Percentiles rank a stretch among this genome's conserved stretches.
These are phyloP conservation scores for Acacia concinna DNA, from an alignment of 331 rosid genomes.

Conservation along the genomic window DNA sequence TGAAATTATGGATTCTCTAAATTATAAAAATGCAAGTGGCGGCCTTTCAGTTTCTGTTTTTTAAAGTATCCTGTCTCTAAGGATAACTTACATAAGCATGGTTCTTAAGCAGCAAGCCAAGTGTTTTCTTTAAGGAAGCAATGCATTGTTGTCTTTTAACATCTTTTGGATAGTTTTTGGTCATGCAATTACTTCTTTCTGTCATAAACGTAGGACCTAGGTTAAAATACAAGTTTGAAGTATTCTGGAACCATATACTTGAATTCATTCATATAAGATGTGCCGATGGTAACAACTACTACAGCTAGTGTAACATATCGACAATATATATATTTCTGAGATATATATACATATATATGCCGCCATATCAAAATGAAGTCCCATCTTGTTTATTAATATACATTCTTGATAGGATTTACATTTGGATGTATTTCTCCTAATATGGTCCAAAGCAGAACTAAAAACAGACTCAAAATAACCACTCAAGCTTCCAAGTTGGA, in stretches of 20 bases:
- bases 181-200: constrained; percentile 21
- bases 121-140: neutral
- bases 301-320: too few species aligned
- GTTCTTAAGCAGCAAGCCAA: neutral
- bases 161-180: neutral
- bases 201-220: too few species aligned
- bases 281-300: too few species aligned
- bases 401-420: neutral
- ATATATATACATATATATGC: too few species aligned
- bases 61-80: neutral
- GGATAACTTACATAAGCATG: neutral
- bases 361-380: too few species aligned
- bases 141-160: neutral
- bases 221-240: too few species aligned
- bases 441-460: constrained; percentile 11
- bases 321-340: too few species aligned
- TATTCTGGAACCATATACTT: constrained; percentile 41
- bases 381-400: too few species aligned
- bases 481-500: constrained; percentile 41
- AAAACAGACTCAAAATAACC: constrained; percentile 8
- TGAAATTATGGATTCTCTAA: neutral
- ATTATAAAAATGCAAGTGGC: neutral
- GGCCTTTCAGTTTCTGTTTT: neutral
- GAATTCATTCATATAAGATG: too few species aligned
- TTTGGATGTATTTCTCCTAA: neutral